These are phyloP conservation scores for Aspergillus bridgeri DNA, from an alignment of 495 filamentous ascomycete genomes.

Conservation along the genomic window DNA sequence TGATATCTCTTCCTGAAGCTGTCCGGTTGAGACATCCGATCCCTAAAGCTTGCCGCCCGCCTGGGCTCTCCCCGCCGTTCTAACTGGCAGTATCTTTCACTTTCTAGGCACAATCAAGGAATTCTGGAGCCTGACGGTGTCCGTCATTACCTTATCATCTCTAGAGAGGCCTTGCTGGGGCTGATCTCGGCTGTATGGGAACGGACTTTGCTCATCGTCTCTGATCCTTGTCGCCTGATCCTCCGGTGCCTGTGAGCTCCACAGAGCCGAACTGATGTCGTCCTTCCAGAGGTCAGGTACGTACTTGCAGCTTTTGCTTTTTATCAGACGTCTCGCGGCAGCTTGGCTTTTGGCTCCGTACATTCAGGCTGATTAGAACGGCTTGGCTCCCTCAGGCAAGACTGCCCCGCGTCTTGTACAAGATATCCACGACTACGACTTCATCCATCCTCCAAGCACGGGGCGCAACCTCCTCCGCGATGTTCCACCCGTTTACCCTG, in stretches of 20 bases:
- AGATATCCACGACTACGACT: constrained; percentile 57
- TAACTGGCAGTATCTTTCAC: not conserved
- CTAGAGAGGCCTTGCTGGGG: not conserved
- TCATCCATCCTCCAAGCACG: constrained; percentile 40
- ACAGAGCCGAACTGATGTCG: constrained; percentile 29
- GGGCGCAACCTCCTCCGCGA: constrained; percentile 54
- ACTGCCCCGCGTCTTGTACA: constrained; percentile 58
- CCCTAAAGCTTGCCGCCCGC: constrained; percentile 13
- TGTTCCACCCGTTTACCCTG: constrained; percentile 43
- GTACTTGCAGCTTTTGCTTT: constrained; percentile 5
- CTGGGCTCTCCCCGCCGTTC: constrained; percentile 12
- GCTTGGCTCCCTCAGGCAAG: constrained; percentile 46
- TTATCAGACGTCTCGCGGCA: not conserved
- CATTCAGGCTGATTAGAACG: constrained; percentile 1
- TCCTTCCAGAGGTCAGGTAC: constrained; percentile 35
- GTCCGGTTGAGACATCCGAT: constrained; percentile 1
- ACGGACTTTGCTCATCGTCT: not conserved
- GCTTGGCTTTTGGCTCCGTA: not conserved
- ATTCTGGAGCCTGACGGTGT: constrained; percentile 3
- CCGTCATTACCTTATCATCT: not conserved
- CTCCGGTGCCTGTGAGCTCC: constrained; percentile 15
- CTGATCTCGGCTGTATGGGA: constrained; percentile 9
- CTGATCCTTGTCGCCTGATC: constrained; percentile 8
- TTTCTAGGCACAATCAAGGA: constrained; percentile 8
- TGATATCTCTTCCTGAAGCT: not conserved